phyloP scores from a whole-genome alignment of 352 stramenopile species.

The Thalassiosira mediterranea region DNA sequence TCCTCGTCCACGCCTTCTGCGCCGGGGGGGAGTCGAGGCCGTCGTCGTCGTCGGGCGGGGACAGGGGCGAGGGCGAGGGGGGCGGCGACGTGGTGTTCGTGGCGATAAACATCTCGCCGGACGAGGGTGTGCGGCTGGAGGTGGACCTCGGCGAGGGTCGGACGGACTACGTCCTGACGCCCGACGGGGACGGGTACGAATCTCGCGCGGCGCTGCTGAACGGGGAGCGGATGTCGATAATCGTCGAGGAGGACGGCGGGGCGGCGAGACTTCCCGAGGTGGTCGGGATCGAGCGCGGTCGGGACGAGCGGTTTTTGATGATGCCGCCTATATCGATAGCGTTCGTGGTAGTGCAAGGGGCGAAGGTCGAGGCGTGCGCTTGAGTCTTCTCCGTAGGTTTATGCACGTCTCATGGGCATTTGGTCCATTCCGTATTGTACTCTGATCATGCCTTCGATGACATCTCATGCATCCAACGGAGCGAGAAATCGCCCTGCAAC shows the following conservation, averaged over 20 bases:
- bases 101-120: constrained; percentile 35
- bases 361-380: constrained; percentile 24
- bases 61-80: not conserved
- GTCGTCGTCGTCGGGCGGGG: no score
- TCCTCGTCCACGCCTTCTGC: constrained; percentile 48
- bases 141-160: constrained; percentile 16
- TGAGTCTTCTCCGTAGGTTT: no score
- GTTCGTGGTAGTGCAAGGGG: constrained; percentile 36
- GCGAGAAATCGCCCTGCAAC: no score
- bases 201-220: constrained; percentile 26
- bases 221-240: constrained; percentile 21
- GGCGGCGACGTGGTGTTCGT: constrained; percentile 41
- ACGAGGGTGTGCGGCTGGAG: constrained; percentile 12
- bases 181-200: constrained; percentile 11
- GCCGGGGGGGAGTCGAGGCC: constrained; percentile 13
- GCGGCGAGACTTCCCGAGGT: constrained; percentile 22
- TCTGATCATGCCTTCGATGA: no score
- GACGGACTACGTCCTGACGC: constrained; percentile 27
- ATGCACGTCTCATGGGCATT: no score
- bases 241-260: not conserved
- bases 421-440: no score
- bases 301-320: not conserved
- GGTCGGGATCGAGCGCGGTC: not conserved
- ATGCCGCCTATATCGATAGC: constrained; percentile 36
- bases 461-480: no score